Conservation (phyloP, 257 asterid genomes). For the Solanum medicagineum region DNA sequence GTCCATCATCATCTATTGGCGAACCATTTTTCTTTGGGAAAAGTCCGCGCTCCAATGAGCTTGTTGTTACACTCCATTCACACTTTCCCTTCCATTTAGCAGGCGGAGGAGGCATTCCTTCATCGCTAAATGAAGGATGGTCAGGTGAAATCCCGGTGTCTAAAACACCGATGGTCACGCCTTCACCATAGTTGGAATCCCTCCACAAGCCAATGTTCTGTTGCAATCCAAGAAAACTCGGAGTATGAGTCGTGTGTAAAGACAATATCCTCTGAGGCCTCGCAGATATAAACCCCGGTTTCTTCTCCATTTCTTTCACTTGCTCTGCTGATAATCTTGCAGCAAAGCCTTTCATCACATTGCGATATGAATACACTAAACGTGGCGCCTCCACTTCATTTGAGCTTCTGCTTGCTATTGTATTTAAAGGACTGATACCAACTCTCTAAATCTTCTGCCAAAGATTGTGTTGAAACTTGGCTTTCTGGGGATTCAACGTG, state of each 20-base stretch:
- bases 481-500: background rate
- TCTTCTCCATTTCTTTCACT: background rate
- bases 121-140: background rate
- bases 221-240: background rate
- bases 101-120: background rate
- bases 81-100: background rate
- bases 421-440: conserved; percentile 23
- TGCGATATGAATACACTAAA: conserved; percentile 17
- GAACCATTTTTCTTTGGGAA: too few species aligned
- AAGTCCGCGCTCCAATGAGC: too few species aligned
- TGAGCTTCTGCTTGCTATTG: background rate
- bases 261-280: background rate
- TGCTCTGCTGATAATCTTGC: conserved; percentile 18
- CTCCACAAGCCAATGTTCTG: background rate
- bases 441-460: background rate
- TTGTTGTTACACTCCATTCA: too few species aligned
- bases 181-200: background rate
- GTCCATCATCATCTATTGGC: conserved; percentile 27
- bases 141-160: background rate
- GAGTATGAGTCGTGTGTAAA: conserved; percentile 36
- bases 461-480: background rate
- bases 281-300: background rate
- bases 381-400: background rate
- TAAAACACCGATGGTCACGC: background rate
- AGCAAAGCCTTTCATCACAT: conserved; percentile 32